Evolutionary conservation across 2,329 filamentous ascomycete species (phyloP).

Genomic region (Dactylonectria estremocensis): DNA sequence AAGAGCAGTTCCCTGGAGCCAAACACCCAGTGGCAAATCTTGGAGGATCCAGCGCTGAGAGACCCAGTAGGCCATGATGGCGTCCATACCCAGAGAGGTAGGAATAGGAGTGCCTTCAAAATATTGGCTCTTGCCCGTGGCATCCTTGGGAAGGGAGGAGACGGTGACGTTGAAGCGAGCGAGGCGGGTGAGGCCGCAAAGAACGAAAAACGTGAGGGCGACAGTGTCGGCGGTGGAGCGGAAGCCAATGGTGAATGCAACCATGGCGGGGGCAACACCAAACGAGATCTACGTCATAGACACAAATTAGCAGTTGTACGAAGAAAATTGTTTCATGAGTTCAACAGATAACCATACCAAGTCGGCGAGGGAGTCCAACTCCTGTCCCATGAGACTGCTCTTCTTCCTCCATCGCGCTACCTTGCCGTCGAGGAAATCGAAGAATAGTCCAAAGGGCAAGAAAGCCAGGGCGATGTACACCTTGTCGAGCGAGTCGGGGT

Average conservation of each 20-base stretch:
- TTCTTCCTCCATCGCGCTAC: conserved; percentile 97
- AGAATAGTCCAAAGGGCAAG: conserved; percentile 94
- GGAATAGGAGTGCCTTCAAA: conserved; percentile 98
- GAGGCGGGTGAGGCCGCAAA: conserved; percentile 92
- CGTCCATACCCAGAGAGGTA: conserved; percentile 85
- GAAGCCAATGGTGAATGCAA: conserved; percentile 90
- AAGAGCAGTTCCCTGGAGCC: conserved; percentile 75
- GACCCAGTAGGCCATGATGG: conserved; percentile 92
- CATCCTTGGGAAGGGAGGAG: conserved; percentile 90
- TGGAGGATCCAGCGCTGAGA: conserved; percentile 84
- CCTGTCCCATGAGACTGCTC: conserved; percentile 97
- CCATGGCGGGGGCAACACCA: conserved; percentile 88
- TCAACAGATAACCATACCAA: conserved; percentile 71
- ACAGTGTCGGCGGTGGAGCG: conserved; percentile 89
- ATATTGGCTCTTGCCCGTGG: conserved; percentile 90
- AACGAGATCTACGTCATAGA: conserved; percentile 83
- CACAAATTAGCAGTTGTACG: conserved; percentile 28
- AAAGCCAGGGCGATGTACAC: conserved; percentile 88
- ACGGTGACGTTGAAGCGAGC: conserved; percentile 99
- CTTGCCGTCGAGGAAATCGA: conserved; percentile 98
- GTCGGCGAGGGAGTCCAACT: conserved; percentile 95
- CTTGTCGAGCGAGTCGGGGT: conserved; percentile 75
- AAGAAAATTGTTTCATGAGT: neutral
- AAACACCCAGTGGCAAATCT: conserved; percentile 82
- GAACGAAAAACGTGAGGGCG: conserved; percentile 87